Percentiles rank a stretch among this genome's conserved stretches.
Conservation (phyloP, 495 filamentous ascomycete genomes). For the Hypoxylon trugodes region DNA sequence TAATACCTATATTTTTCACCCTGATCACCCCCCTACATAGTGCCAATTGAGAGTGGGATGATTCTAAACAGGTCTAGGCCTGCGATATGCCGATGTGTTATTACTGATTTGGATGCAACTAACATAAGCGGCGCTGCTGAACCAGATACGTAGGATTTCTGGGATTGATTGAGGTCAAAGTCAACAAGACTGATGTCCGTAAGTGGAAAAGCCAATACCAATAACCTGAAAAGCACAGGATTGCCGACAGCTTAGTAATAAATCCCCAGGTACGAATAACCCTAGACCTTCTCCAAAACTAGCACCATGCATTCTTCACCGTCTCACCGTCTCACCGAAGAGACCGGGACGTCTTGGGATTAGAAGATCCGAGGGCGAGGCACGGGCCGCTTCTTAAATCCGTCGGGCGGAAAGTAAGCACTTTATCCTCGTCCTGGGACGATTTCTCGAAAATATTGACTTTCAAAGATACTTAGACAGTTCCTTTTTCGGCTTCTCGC, state of each 20-base stretch:
- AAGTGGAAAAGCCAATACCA: slow-evolving; percentile 1
- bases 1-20: slow-evolving; percentile 1
- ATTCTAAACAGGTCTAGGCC: slow-evolving; percentile 1
- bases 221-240: slow-evolving; percentile 9
- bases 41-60: slow-evolving; percentile 9
- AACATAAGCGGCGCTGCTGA: slow-evolving; percentile 28
- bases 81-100: slow-evolving; percentile 11
- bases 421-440: slow-evolving; percentile 25
- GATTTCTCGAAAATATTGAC: neutral
- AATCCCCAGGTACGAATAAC: neutral
- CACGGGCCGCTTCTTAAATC: slow-evolving; percentile 29
- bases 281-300: slow-evolving; percentile 10
- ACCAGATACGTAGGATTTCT: slow-evolving; percentile 17
- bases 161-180: slow-evolving; percentile 18
- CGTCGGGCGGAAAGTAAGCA: slow-evolving; percentile 24
- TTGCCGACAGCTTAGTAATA: slow-evolving; percentile 17
- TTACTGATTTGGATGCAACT: slow-evolving; percentile 18
- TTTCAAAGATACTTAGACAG: neutral
- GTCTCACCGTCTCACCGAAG: slow-evolving; percentile 26
- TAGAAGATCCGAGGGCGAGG: slow-evolving; percentile 22
- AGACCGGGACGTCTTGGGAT: neutral
- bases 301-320: slow-evolving; percentile 8
- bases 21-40: neutral
- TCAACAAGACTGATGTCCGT: slow-evolving; percentile 1
- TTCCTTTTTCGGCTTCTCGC: neutral